A percentile compares a stretch with the other conserved stretches of the same genome.
These are phyloP conservation scores for Paxillus ammoniavirescens DNA, from an alignment of 768 basidiomycete species.

Conservation along the genomic window DNA sequence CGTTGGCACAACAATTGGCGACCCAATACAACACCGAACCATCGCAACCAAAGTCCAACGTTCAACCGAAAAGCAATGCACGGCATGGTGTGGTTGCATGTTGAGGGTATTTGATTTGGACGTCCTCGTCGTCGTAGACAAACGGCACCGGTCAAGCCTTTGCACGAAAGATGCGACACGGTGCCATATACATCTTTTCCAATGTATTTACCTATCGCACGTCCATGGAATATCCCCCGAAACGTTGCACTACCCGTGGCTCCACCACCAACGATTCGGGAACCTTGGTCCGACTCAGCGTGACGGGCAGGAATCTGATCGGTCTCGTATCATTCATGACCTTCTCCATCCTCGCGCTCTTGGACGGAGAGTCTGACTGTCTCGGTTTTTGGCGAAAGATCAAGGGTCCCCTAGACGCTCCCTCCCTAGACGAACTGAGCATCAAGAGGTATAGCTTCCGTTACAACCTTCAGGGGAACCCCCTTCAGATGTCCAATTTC, in stretches of 20 bases:
- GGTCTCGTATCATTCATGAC: background rate
- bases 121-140: no score
- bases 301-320: background rate
- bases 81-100: no score
- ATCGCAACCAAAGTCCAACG: no score
- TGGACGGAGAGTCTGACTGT: background rate
- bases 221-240: background rate
- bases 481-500: background rate
- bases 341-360: background rate
- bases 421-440: background rate
- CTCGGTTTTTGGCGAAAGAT: background rate
- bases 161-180: background rate
- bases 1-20: no score
- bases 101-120: no score
- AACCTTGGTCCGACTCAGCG: background rate
- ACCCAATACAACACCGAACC: no score
- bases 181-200: background rate
- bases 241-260: no score
- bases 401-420: background rate
- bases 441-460: background rate
- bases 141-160: background rate
- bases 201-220: background rate
- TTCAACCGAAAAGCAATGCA: no score
- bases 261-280: background rate
- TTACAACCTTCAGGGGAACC: background rate